Base-by-base conservation (phyloP, 176 grass and related monocot species). In the Guadua angustifolia region DNA sequence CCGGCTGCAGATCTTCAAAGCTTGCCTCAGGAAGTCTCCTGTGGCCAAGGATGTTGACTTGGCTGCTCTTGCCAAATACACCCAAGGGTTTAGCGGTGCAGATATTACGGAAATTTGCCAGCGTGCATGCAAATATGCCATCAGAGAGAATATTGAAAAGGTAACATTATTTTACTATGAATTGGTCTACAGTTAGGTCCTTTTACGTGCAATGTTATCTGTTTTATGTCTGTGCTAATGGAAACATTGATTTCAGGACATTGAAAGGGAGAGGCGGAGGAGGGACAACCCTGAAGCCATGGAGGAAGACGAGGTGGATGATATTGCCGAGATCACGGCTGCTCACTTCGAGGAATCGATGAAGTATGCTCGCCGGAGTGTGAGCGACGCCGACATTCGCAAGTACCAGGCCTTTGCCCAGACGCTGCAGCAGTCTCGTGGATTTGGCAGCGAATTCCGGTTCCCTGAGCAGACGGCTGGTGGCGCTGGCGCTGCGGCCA, bases 71-170 rank as follows among this genome's bases (percentile, higher is more conserved):
- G 92, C 88, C 17, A 94, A 90, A 58, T 92, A 94, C 89, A 97
- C 94, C n/a, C 92, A 97, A 78, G 94, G 94, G 10, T 97, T 97
- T 77, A 97, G 94, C 14, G 94, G 94, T 82, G 94, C 94, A 19
- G 94, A 97, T 84, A 94, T 97, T 53, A 94, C 94, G 25, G 94
- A 97, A 81, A 94, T 97, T 60, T 97, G 92, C 51, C 94, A 97
- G 38, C 91, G 94, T 6, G 79, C 94, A 2, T 97, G 94, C 79
- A 97, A 97, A 69, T 97, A 94, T 63, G 94, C 94, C 39, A 94
- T 97, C 36, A 92, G 94, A 66, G 94, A 97, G 73, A 94, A 97
- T 57, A 94, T 97, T 14, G 94, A 97, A 25, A 97, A 94, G 89
- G 94, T 97, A 82, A 47, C 1, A 39, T 22, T 4, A 6, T 36